Evolutionary conservation across 108 stramenopile species (phyloP), one percentile per base, ranked within the genome.

Genomic region (Skeletonema menzelii): DNA sequence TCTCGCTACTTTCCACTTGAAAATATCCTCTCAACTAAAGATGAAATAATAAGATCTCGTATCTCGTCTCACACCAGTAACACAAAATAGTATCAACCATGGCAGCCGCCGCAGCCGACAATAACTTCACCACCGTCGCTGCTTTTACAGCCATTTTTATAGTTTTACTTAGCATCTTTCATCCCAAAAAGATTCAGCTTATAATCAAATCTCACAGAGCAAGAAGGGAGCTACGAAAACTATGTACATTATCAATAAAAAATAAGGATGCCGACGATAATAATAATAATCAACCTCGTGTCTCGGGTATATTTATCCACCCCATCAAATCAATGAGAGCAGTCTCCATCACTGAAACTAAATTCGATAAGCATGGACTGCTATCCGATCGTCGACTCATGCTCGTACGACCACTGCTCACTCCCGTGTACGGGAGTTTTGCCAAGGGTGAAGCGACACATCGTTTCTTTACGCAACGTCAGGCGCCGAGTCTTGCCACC

Each of bases 391-490:
- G 93, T 37, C 75, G 87, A 56, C 78, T 87, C 70, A 94, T 94
- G 93, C 55, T 93, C 13, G 88, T 89, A 0, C 76, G 80, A 55
- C 84, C 88, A n/a, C 27, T 44, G 10, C 86, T 85, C 1, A 70
- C 77, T 12, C 86, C 87, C 1, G 24, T 49, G 8, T 70, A 80
- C 56, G 82, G 73, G 56, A 72, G 35, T n/a, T 87, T 82, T 57
- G 69, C 35, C 47, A 35, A 76, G 15, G 49, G 58, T 15, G 82
- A 86, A 65, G 38, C 84, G 24, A 88, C 84, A 19, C 86, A 90
- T 73, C 85, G 88, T 31, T 91, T 94, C 65, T 47, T 94, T 64
- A 89, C 90, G 7, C 92, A 94, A 63, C 75, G 92, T 55, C 92
- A 94, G 53, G 80, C 81, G 27, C 88, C 92, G 5, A 75, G 67